These are phyloP conservation scores for Obelidium mucronatum DNA, from an alignment of 192 early-diverging fungal species.

Conservation along the genomic window DNA sequence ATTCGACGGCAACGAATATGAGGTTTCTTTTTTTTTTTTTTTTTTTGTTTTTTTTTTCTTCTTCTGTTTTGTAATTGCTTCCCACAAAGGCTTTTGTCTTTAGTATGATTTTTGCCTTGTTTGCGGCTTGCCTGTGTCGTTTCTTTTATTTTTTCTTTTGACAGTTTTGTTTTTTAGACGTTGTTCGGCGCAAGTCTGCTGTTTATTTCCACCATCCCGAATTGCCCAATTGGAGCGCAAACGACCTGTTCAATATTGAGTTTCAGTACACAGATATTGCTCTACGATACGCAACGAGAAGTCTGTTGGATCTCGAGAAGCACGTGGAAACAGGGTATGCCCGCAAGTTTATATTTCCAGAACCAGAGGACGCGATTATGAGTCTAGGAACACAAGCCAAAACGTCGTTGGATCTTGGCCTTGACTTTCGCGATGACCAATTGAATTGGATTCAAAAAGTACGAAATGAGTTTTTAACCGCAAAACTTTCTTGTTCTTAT, in stretches of 20 bases:
- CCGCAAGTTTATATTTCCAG: conserved; percentile 18
- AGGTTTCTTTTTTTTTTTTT: too few species aligned
- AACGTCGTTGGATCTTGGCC: not conserved
- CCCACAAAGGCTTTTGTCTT: too few species aligned
- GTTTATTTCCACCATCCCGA: not conserved
- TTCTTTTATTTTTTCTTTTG: too few species aligned
- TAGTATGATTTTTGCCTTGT: too few species aligned
- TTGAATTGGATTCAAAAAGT: conserved; percentile 39
- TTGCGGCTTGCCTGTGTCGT: too few species aligned
- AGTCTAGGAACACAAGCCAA: not conserved
- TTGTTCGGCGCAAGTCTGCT: conserved; percentile 1
- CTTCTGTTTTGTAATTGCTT: too few species aligned
- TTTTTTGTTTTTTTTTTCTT: too few species aligned
- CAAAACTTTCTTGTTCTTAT: too few species aligned
- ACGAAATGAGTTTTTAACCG: too few species aligned
- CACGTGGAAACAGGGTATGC: not conserved
- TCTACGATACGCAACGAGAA: not conserved
- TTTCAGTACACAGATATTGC: conserved; percentile 10
- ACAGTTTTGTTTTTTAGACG: too few species aligned
- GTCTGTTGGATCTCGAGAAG: not conserved
- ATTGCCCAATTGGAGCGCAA: not conserved
- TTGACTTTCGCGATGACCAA: conserved; percentile 24
- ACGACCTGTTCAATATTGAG: conserved; percentile 23
- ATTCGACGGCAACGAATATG: conserved; percentile 23
- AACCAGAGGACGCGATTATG: conserved; percentile 24